Base-by-base conservation (phyloP, 306 rosid species). In the Inga leiocalycina region DNA sequence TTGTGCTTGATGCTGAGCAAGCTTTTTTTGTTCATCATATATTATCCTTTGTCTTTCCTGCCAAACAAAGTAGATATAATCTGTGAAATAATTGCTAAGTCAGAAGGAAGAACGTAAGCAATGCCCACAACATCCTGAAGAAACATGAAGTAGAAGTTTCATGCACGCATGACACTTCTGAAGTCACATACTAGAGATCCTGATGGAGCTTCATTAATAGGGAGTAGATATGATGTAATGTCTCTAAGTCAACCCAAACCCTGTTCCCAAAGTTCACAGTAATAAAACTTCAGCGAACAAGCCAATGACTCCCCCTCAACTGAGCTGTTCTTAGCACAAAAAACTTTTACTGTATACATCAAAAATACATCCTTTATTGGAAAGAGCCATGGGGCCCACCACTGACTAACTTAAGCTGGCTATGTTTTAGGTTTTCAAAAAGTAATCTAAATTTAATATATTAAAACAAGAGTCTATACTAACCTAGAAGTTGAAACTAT, bases 1-100 rank as follows among this genome's bases (percentile, higher is more conserved):
- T 85, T 97, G 98, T 30, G 97, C 98, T 80, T 97, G 95, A 90
- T 91, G 97, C 84, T 97, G 99, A 44, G 93, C 93, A 16, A 97
- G 90, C 85, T 97, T 97, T 80, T 91, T 97, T 80, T 97, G 97
- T 86, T 97, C 98, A 32, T 97, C 99, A 84, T 97, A 97, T 74
- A 91, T 84, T 51, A 94, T 91, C 89, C 93, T 91, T 84, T 94
- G 97, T 71, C 97, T 92, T 86, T 97, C 99, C 98, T 97, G 90
- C 49, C 76, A 80, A 24, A 78, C 72, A 81, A 88, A 19, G 73
- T 44, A 52, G 32, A 74, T 10, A 57, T 20, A 46, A 65, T 65
- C 30, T 78, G 48, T 10, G 34, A 78, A 76, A 80, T 43, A 80
- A 71, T 41, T 78, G n/a, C 34, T 24, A 68, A 2, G 56, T 35